A percentile compares a stretch with the other conserved stretches of the same genome.
phyloP scores from a whole-genome alignment of 176 grass and related monocot genomes.

The Oryza punctata region DNA sequence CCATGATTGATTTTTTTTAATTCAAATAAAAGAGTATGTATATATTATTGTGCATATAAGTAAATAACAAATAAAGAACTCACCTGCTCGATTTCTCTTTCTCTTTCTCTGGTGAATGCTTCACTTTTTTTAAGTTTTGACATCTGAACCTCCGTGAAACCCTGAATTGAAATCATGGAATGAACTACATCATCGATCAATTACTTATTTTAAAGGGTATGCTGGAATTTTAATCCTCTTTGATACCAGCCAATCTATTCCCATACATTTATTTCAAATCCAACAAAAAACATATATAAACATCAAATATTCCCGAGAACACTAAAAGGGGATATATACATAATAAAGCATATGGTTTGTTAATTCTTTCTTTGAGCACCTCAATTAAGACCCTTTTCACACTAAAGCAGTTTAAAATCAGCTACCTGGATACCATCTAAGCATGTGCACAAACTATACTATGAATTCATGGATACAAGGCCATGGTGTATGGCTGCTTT shows the following conservation, averaged over 20 bases:
- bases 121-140: conserved; percentile 95
- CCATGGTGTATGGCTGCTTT: neutral
- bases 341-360: neutral
- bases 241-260: neutral
- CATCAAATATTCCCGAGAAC: neutral
- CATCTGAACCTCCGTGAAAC: conserved; percentile 90
- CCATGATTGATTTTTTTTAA: neutral
- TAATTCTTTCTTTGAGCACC: neutral
- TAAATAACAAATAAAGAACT: conserved; percentile 21
- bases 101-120: conserved; percentile 93
- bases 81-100: conserved; percentile 93
- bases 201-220: neutral
- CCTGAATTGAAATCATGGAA: conserved; percentile 54
- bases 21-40: neutral
- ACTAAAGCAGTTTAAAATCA: neutral
- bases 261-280: neutral
- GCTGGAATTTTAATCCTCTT: neutral
- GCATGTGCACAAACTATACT: neutral
- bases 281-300: neutral
- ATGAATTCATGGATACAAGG: neutral
- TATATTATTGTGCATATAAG: neutral
- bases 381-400: neutral
- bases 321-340: neutral
- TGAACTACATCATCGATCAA: neutral
- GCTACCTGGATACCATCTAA: neutral